A percentile compares a stretch with the other conserved stretches of the same genome.
phyloP scores from a whole-genome alignment of 2,329 filamentous ascomycete species.

The Dendrostoma leiphaemia region DNA sequence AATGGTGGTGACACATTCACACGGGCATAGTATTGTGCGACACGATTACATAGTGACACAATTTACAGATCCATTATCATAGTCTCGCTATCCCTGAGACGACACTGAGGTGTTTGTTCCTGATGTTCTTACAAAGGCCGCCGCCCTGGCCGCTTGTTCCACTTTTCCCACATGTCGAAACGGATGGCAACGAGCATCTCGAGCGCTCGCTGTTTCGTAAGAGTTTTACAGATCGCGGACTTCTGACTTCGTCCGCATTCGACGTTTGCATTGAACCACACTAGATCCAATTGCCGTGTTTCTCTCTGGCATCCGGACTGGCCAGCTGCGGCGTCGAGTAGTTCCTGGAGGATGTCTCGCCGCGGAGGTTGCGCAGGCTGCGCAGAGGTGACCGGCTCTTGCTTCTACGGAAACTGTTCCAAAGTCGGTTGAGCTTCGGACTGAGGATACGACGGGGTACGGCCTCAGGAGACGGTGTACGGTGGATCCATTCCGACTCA shows the following conservation, averaged over 20 bases:
- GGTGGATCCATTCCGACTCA: slow-evolving; percentile 13
- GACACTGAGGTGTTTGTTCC: background rate
- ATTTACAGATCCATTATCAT: background rate
- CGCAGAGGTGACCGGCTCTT: slow-evolving; percentile 15
- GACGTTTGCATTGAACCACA: slow-evolving; percentile 17
- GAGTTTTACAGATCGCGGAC: slow-evolving; percentile 4
- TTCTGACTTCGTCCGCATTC: background rate
- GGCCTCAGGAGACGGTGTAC: slow-evolving; percentile 12
- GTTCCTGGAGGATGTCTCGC: slow-evolving; percentile 5
- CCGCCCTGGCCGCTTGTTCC: too few relatives aligned
- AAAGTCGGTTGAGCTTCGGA: slow-evolving; percentile 13
- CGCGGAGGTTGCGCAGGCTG: background rate
- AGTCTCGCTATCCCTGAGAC: background rate
- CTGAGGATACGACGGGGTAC: slow-evolving; percentile 10
- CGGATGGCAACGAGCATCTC: background rate
- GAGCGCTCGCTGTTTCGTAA: background rate
- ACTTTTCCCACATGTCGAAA: background rate
- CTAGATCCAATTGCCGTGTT: slow-evolving; percentile 19
- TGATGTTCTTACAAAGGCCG: background rate
- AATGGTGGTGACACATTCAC: slow-evolving; percentile 33
- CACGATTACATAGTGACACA: background rate
- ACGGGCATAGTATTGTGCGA: background rate
- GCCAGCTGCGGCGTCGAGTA: slow-evolving; percentile 7
- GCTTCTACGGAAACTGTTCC: slow-evolving; percentile 14
- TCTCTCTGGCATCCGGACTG: slow-evolving; percentile 2